Evolutionary conservation across 1,284 basidiomycete species (phyloP).

Genomic region (Ustilago shanxiensis): DNA sequence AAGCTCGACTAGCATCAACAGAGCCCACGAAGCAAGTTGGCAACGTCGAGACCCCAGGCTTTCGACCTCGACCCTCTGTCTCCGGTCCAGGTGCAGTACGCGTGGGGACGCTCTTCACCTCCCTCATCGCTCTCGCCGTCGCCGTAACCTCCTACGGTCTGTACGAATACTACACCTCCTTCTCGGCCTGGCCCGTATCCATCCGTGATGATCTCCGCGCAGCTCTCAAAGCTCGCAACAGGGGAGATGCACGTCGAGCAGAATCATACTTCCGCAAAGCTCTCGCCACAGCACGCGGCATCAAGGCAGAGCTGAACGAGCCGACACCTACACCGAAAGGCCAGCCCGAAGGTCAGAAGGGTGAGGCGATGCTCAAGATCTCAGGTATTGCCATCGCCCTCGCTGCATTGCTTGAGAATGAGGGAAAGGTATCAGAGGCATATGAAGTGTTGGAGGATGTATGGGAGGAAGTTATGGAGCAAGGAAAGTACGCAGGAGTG

Average conservation of each 20-base stretch:
- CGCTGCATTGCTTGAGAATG: constrained; percentile 62
- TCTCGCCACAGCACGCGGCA: constrained; percentile 46
- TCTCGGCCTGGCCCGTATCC: constrained; percentile 67
- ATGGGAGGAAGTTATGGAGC: constrained; percentile 54
- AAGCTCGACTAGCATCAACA: constrained; percentile 6
- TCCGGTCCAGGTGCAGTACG: constrained; percentile 28
- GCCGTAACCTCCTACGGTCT: constrained; percentile 65
- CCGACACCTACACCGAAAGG: constrained; percentile 36
- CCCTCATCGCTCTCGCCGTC: constrained; percentile 61
- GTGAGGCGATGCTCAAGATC: constrained; percentile 63
- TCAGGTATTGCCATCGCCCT: constrained; percentile 69
- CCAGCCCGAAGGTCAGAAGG: constrained; percentile 8
- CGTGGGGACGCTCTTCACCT: constrained; percentile 48
- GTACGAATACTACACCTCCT: constrained; percentile 68
- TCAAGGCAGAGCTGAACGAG: constrained; percentile 50
- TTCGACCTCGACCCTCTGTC: constrained; percentile 24
- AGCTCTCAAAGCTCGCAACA: constrained; percentile 64
- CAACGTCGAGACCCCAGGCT: constrained; percentile 41
- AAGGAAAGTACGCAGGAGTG: constrained; percentile 21
- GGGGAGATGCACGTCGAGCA: constrained; percentile 60
- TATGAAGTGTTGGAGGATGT: constrained; percentile 61
- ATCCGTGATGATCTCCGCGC: constrained; percentile 66
- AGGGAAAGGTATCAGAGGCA: constrained; percentile 46
- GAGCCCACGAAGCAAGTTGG: constrained; percentile 28
- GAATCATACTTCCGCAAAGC: constrained; percentile 63